Percentiles rank a stretch among this genome's conserved stretches.
Conservation (phyloP, 345 rosid genomes). For the Atalantia buxifolia region DNA sequence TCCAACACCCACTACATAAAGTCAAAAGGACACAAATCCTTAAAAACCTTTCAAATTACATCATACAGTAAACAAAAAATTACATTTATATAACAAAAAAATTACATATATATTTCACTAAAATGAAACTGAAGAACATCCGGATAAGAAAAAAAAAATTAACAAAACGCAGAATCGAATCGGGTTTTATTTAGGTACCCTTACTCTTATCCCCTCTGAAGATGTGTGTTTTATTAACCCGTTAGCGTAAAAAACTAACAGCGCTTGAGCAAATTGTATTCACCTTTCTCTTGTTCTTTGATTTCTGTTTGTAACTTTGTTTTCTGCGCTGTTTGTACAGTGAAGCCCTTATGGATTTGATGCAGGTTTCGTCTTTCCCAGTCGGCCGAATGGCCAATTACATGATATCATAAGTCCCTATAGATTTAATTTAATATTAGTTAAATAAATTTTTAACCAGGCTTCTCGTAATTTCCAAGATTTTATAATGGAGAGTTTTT, state of each 20-base stretch:
- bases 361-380: not conserved
- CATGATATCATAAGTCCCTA: not conserved
- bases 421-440: not conserved
- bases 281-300: not conserved
- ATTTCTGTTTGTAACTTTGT: not conserved
- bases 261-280: not conserved
- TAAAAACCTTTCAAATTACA: not conserved
- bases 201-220: not conserved
- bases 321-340: not conserved
- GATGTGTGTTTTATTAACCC: not conserved
- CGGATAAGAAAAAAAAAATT: not conserved
- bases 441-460: not conserved
- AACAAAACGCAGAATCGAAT: not conserved
- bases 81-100: not conserved
- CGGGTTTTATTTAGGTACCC: not conserved
- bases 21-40: not conserved
- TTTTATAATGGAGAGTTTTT: no score
- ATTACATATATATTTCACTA: not conserved
- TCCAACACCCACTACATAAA: constrained; percentile 6
- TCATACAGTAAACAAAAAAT: not conserved
- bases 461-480: not conserved
- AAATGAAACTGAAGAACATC: not conserved
- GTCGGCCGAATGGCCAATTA: not conserved
- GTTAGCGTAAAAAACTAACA: not conserved
- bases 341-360: constrained; percentile 11